A percentile compares a stretch with the other conserved stretches of the same genome.
phyloP scores from a whole-genome alignment of 768 basidiomycete species.

The Rhizopogon vinicolor region DNA sequence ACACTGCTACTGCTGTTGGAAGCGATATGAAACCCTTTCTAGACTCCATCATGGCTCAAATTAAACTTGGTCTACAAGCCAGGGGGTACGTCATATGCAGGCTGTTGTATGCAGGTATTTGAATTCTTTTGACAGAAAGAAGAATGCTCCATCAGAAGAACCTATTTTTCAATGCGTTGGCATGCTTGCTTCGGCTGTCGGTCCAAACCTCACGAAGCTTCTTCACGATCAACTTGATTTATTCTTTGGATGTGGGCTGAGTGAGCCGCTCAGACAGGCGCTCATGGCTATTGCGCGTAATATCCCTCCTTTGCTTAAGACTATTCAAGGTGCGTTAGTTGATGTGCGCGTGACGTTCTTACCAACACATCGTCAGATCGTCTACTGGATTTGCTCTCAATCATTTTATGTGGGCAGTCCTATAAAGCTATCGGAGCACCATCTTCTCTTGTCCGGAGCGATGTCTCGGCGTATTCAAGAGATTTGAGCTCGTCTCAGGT shows the following conservation, averaged over 20 bases:
- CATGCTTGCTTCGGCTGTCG: constrained; percentile 93
- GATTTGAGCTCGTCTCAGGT: constrained; percentile 53
- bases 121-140: constrained; percentile 44
- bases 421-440: constrained; percentile 91
- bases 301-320: constrained; percentile 87
- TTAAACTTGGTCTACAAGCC: constrained; percentile 84
- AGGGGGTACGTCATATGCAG: constrained; percentile 57
- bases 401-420: constrained; percentile 74
- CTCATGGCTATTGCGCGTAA: constrained; percentile 78
- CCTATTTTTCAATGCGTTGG: constrained; percentile 97
- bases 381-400: constrained; percentile 78
- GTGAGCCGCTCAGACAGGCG: constrained; percentile 82
- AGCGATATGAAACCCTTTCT: constrained; percentile 96
- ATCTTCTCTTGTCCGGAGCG: constrained; percentile 48
- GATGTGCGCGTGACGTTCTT: background rate
- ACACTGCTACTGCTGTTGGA: constrained; percentile 86
- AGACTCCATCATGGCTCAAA: constrained; percentile 83
- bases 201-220: constrained; percentile 91
- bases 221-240: constrained; percentile 95
- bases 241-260: constrained; percentile 93
- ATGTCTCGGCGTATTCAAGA: constrained; percentile 42
- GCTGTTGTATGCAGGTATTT: background rate
- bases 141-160: constrained; percentile 90
- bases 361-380: constrained; percentile 53
- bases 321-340: constrained; percentile 70